Evolutionary conservation across 2,329 filamentous ascomycete species (phyloP).

Genomic region (Hirsutella rhossiliensis): DNA sequence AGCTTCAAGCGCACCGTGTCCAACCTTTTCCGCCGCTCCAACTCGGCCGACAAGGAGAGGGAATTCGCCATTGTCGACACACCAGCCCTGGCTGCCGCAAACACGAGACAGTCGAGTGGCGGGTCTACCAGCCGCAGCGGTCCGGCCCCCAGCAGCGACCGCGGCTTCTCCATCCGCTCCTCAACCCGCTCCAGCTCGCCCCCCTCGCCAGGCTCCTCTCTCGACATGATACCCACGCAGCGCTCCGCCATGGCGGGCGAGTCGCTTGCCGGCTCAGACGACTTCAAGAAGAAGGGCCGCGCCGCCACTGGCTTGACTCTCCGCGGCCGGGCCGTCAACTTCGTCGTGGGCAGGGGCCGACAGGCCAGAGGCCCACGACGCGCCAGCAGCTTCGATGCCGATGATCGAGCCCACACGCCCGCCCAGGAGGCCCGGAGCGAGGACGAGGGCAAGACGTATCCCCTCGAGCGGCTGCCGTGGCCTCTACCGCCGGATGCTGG

Average conservation of each 20-base stretch:
- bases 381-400: constrained; percentile 37
- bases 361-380: constrained; percentile 18
- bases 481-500: constrained; percentile 54
- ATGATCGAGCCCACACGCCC: constrained; percentile 15
- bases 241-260: constrained; percentile 11
- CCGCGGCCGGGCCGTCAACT: constrained; percentile 35
- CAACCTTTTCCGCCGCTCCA: constrained; percentile 33
- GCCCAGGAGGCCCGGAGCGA: constrained; percentile 6
- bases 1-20: constrained; percentile 39
- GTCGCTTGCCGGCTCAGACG: constrained; percentile 27
- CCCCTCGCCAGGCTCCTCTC: constrained; percentile 34
- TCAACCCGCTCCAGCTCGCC: constrained; percentile 37
- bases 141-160: constrained; percentile 15
- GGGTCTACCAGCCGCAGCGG: constrained; percentile 13
- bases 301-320: constrained; percentile 38
- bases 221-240: constrained; percentile 26
- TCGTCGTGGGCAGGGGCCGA: constrained; percentile 19
- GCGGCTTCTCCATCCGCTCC: constrained; percentile 34
- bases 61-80: constrained; percentile 11
- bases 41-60: constrained; percentile 18
- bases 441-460: constrained; percentile 16
- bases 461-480: constrained; percentile 38
- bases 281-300: constrained; percentile 38
- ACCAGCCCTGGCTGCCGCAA: background rate
- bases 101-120: constrained; percentile 9